Conservation (phyloP, 805 yeast genomes). For the Nakazawaea peltata region DNA sequence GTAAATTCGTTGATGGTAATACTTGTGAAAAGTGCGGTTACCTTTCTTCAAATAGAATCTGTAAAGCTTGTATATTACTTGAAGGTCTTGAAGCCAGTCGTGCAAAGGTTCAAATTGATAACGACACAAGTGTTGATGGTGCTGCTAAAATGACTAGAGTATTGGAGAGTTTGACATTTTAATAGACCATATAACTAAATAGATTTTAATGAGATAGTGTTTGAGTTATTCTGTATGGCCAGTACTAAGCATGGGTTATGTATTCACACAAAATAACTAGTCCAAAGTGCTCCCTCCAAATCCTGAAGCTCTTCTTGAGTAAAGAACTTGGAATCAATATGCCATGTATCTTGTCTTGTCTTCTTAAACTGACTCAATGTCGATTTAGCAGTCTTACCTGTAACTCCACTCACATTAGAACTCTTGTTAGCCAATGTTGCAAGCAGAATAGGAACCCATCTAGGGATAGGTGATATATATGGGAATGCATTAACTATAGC, state of each 20-base stretch:
- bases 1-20: slow-evolving; percentile 50
- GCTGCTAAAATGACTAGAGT: slow-evolving; percentile 56
- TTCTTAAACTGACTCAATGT: slow-evolving; percentile 79
- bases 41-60: slow-evolving; percentile 75
- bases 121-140: slow-evolving; percentile 42
- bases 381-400: slow-evolving; percentile 80
- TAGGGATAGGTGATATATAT: slow-evolving; percentile 83
- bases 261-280: slow-evolving; percentile 79
- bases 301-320: slow-evolving; percentile 77
- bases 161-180: slow-evolving; percentile 60
- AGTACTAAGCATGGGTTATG: no score
- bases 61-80: slow-evolving; percentile 87
- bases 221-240: no score
- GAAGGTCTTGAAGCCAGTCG: slow-evolving; percentile 77
- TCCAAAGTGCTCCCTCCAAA: slow-evolving; percentile 89
- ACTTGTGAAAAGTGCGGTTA: slow-evolving; percentile 89
- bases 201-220: no score
- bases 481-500: slow-evolving; percentile 87
- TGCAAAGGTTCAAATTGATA: slow-evolving; percentile 57
- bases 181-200: slow-evolving; percentile 3
- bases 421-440: slow-evolving; percentile 64
- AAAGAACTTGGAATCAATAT: slow-evolving; percentile 71
- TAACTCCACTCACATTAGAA: slow-evolving; percentile 63
- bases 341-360: slow-evolving; percentile 95
- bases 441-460: slow-evolving; percentile 76